Evolutionary conservation across 2,329 filamentous ascomycete species (phyloP), one percentile per base, ranked within the genome.

Genomic region (Phyllosticta citrichinensis): DNA sequence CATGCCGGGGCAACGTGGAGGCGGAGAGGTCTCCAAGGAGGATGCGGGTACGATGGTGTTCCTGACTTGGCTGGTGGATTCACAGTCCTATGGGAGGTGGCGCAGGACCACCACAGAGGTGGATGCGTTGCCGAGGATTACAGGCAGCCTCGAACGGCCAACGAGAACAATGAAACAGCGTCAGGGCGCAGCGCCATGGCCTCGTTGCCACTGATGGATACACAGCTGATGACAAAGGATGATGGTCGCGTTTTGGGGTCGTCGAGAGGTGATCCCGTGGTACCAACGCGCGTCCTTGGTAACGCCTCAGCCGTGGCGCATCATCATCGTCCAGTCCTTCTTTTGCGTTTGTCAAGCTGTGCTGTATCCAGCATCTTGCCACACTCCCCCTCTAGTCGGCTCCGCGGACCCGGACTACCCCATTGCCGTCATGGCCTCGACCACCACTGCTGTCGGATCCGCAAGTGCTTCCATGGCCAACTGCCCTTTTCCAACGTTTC

Each of bases 231-330:
- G 40, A 47, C 40, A 47, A 47, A 47, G 40, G 40, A 47, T 47
- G 40, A 47, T 47, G 40, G 40, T 47, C 14, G 40, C n/a, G 40
- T 47, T 47, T 47, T 19, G 40, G 40, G 40, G 40, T 47, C 40
- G 40, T 47, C 14, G 14, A 47, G 40, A 47, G 17, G 40, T 47
- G 40, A 47, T 47, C 40, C 40, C 40, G 40, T 47, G 40, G 40
- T 47, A 47, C 40, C 40, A 47, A 47, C 40, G 40, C 40, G 17
- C 40, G 40, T 47, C 40, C 40, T 47, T 47, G 40, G 40, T 47
- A 47, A 47, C 40, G 40, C 40, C 40, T 60, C 58, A 60, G 58
- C 58, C 58, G 58, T 60, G 58, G 58, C 59, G 59, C 59, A 57
- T 54, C 59, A 56, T 53, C 53, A n/a, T n/a, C 24, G 20, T 54